Base-by-base conservation (phyloP, 2,329 filamentous ascomycete genomes). In the Ramularia collo-cygni region DNA sequence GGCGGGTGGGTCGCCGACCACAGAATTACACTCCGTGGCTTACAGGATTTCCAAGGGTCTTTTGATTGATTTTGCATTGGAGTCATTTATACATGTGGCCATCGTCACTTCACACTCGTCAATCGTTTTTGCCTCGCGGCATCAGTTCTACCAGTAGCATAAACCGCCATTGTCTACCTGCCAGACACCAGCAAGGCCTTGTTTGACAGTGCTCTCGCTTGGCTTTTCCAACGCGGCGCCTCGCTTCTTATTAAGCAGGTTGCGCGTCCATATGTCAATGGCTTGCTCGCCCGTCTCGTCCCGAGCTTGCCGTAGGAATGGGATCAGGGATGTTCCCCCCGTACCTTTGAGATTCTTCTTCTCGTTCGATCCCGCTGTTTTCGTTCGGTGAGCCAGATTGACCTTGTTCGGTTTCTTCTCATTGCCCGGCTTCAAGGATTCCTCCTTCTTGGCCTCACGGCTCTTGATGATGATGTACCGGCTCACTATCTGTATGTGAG, bases 211-310 rank as follows among this genome's bases (percentile, higher is more conserved):
- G n/a, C 38, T 37, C 27, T 38, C 44, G 14, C 28, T 28, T 24
- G 6, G 16, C 2, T 32, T 15, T 10, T 33, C 31, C 7, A 19
- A 13, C 31, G 17, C 31, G n/a, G 8, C 31, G 8, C 40, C 41
- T 14, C 43, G 34, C 0, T 69, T 71, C 40, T 74, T 75, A 47
- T 68, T 76, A 15, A 82, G 64, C 29, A 81, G 52, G 16, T 76
- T 64, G 37, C 70, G 65, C 10, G 76, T 77, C 78, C 78, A 81
- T 1, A 69, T 68, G 53, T 81, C 77, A 35, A 96, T 81, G 1
- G 89, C 87, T 1, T 88, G 87, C 63, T 96, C 90, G 12, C 86
- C 85, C 1, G 92, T 98, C 71, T 98, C 92, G 56, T 98, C 89
- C 18, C 92, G 76, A 4, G 92, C 92, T 65, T 98, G 92, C 65